Evolutionary conservation across 306 rosid genomes (phyloP), one percentile per base, ranked within the genome.

Genomic region (Dalbergia cochinchinensis): DNA sequence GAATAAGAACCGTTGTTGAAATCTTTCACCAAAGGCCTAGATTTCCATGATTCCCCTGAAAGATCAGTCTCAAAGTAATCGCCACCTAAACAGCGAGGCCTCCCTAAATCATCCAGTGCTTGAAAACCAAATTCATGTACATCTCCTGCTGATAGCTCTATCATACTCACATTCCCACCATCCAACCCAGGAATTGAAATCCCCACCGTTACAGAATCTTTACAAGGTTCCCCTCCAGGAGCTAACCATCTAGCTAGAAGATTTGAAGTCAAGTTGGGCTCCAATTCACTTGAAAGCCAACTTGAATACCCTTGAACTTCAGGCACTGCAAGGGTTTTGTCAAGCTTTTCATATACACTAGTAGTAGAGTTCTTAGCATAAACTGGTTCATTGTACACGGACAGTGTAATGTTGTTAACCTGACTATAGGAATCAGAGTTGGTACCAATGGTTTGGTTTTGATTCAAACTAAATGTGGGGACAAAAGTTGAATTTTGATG

Each of bases 61-160:
- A 94, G 96, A 87, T 94, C 94, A 35, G 93, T 88, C 85, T 94
- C 98, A 54, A 94, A 94, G 86, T 84, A 94, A 82, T 94, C 98
- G 70, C 98, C 98, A 20, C 98, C 98, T 39, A 88, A 86, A 86
- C 98, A 94, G 13, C 93, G 87, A 75, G 92, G 90, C 13, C 78
- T 87, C 35, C 91, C 91, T 13, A 35, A 77, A 81, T 90, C 93
- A 82, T 92, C 94, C 78, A 92, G 48, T 7, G 98, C 89, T 45
- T 83, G 92, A 69, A 94, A 94, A 71, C 39, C 53, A 82, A 92
- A 86, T 71, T 94, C 94, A 58, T 92, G 94, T 41, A 86, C 74
- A 50, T 89, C 93, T 14, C 94, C 98, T n/a, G 97, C 90, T 0
- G 89, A 87, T 37, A 94, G 84, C 78, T 86, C 83, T 42, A 87